Percentiles rank a stretch among this genome's conserved stretches.
These are phyloP conservation scores for Saksenaea oblongispora DNA, from an alignment of 371 early-diverging fungal genomes.

Conservation along the genomic window DNA sequence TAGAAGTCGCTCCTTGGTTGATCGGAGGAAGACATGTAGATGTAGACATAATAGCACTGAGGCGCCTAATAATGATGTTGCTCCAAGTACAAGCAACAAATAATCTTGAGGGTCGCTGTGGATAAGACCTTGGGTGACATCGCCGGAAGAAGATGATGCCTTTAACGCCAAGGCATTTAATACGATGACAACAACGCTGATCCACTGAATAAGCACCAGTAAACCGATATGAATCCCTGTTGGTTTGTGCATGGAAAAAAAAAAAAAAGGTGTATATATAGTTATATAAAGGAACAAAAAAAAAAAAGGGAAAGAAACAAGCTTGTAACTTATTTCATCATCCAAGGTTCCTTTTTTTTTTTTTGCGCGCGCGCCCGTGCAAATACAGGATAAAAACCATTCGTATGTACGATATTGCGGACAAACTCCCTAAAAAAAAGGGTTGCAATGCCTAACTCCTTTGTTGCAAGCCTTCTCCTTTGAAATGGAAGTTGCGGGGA, in stretches of 20 bases:
- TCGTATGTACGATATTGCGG: not conserved
- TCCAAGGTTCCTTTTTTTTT: not conserved
- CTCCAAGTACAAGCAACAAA: conserved; percentile 22
- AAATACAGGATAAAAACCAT: not conserved
- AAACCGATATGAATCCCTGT: conserved; percentile 22
- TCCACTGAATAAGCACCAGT: conserved; percentile 33
- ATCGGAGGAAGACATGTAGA: conserved; percentile 16
- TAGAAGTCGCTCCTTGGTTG: conserved; percentile 4
- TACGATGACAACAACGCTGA: conserved; percentile 30
- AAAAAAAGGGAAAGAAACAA: not conserved
- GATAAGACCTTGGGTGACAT: not conserved
- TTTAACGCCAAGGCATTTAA: conserved; percentile 26
- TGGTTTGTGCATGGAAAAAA: conserved; percentile 15
- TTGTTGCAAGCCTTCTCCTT: not conserved
- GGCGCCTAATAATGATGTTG: conserved; percentile 21
- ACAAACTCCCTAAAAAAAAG: not conserved
- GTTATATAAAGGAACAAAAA: not conserved
- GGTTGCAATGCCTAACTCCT: not conserved
- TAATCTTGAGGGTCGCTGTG: conserved; percentile 22
- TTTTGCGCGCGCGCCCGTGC: not conserved
- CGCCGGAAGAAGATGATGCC: conserved; percentile 13
- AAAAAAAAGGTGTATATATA: not conserved
- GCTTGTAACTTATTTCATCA: not conserved
- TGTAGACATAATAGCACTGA: conserved; percentile 26
- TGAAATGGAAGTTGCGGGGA: not conserved